phyloP scores from a whole-genome alignment of 768 basidiomycete genomes.

The Mrakia frigida region DNA sequence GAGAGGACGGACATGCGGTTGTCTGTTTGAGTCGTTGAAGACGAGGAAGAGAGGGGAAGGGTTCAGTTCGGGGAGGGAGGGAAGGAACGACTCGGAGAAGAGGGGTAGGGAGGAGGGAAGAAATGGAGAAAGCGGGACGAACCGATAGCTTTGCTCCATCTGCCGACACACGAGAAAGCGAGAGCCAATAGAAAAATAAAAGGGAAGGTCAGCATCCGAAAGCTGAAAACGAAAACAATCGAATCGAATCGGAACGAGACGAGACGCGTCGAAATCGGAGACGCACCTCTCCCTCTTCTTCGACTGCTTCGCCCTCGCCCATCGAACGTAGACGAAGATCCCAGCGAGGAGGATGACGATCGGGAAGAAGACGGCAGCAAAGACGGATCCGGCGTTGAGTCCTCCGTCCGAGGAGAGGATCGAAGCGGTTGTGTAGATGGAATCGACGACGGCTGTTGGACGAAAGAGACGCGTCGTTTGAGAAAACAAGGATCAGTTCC shows the following conservation, averaged over 20 bases:
- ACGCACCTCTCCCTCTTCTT: slow-evolving; percentile 27
- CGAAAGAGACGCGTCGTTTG: neutral
- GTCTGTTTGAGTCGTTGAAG: slow-evolving; percentile 2
- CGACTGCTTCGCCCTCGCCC: slow-evolving; percentile 7
- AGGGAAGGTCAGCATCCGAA: neutral
- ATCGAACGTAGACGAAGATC: slow-evolving; percentile 20
- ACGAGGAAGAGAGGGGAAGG: neutral
- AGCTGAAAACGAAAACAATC: too few species aligned
- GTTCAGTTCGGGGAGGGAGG: too few species aligned
- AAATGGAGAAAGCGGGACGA: too few species aligned
- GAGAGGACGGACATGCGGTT: slow-evolving; percentile 33
- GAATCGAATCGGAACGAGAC: too few species aligned
- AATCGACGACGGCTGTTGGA: slow-evolving; percentile 8
- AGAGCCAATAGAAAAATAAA: neutral
- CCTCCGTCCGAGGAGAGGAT: neutral
- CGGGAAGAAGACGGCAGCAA: slow-evolving; percentile 30
- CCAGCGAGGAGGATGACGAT: slow-evolving; percentile 20
- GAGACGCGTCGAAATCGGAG: neutral
- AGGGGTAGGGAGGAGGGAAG: too few species aligned
- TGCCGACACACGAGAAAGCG: neutral
- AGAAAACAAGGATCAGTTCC: neutral
- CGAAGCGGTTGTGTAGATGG: slow-evolving; percentile 1
- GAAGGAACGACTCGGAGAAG: too few species aligned
- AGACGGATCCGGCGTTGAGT: slow-evolving; percentile 20
- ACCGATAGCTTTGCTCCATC: slow-evolving; percentile 1